Evolutionary conservation across 1,284 basidiomycete genomes (phyloP).

Genomic region (Stygiomarasmius scandens): DNA sequence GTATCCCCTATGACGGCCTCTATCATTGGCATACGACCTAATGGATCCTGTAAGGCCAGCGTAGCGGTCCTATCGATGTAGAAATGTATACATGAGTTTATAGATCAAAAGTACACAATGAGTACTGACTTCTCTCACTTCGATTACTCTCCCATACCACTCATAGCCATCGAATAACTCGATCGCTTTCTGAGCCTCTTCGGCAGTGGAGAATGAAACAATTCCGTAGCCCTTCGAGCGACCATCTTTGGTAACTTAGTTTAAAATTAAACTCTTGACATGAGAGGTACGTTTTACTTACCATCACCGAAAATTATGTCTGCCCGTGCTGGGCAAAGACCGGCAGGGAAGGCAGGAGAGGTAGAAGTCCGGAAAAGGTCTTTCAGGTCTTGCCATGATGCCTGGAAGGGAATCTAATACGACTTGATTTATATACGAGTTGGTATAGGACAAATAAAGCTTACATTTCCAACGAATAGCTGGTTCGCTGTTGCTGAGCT

Average conservation of each 20-base stretch:
- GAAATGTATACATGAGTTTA: not conserved
- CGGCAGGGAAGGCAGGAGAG: slow-evolving; percentile 53
- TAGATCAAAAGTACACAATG: slow-evolving; percentile 11
- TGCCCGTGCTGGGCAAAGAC: slow-evolving; percentile 62
- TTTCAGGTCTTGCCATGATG: slow-evolving; percentile 98
- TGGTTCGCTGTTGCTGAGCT: slow-evolving; percentile 73
- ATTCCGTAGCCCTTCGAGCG: slow-evolving; percentile 93
- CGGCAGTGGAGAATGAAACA: slow-evolving; percentile 90
- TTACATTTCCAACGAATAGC: slow-evolving; percentile 89
- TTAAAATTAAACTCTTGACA: too few relatives aligned
- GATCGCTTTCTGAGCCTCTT: slow-evolving; percentile 91
- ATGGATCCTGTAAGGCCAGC: slow-evolving; percentile 71
- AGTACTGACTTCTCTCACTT: slow-evolving; percentile 80
- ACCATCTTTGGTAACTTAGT: too few relatives aligned
- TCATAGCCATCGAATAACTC: slow-evolving; percentile 95
- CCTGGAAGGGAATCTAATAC: slow-evolving; percentile 87
- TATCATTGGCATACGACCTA: too few relatives aligned
- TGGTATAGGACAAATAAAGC: slow-evolving; percentile 42
- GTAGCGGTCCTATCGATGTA: slow-evolving; percentile 77
- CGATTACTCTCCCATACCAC: slow-evolving; percentile 90
- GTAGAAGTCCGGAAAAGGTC: slow-evolving; percentile 95
- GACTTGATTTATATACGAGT: slow-evolving; percentile 40
- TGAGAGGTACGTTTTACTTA: too few relatives aligned
- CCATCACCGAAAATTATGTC: slow-evolving; percentile 86
- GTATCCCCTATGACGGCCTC: slow-evolving; percentile 53